These are phyloP conservation scores for Rosa multiflora DNA, from an alignment of 306 rosid genomes.

Conservation along the genomic window DNA sequence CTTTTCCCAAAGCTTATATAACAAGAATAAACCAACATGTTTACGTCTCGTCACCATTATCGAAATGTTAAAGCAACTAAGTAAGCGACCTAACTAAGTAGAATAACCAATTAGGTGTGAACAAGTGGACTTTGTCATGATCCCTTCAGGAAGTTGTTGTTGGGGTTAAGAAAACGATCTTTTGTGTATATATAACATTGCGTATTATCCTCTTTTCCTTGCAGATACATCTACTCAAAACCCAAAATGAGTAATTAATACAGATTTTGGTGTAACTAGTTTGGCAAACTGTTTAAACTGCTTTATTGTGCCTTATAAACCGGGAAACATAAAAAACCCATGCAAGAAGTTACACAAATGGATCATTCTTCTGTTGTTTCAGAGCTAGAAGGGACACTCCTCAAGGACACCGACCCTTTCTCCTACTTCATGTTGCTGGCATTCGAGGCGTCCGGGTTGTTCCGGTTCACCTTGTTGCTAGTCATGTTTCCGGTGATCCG, in stretches of 20 bases:
- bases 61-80: not conserved
- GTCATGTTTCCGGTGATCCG: slow-evolving; percentile 60
- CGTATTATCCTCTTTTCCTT: slow-evolving; percentile 48
- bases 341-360: slow-evolving; percentile 26
- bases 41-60: not conserved
- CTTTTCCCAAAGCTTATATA: not conserved
- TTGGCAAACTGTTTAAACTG: slow-evolving; percentile 29
- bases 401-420: slow-evolving; percentile 56
- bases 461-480: slow-evolving; percentile 63
- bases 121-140: slow-evolving; percentile 20
- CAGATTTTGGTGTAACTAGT: not conserved
- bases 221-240: slow-evolving; percentile 53
- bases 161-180: slow-evolving; percentile 69
- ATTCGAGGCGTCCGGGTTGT: slow-evolving; percentile 77
- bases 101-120: slow-evolving; percentile 14
- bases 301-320: slow-evolving; percentile 18
- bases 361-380: slow-evolving; percentile 56
- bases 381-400: slow-evolving; percentile 85
- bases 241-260: not conserved
- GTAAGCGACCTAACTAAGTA: not conserved
- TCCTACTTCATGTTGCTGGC: slow-evolving; percentile 86
- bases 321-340: not conserved
- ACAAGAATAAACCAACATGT: not conserved
- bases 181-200: slow-evolving; percentile 25
- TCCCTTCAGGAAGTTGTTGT: slow-evolving; percentile 33